Percentiles rank a stretch among this genome's conserved stretches.
These are phyloP conservation scores for Pascua sp. DNA, from an alignment of 1,284 basidiomycete genomes.

Conservation along the genomic window DNA sequence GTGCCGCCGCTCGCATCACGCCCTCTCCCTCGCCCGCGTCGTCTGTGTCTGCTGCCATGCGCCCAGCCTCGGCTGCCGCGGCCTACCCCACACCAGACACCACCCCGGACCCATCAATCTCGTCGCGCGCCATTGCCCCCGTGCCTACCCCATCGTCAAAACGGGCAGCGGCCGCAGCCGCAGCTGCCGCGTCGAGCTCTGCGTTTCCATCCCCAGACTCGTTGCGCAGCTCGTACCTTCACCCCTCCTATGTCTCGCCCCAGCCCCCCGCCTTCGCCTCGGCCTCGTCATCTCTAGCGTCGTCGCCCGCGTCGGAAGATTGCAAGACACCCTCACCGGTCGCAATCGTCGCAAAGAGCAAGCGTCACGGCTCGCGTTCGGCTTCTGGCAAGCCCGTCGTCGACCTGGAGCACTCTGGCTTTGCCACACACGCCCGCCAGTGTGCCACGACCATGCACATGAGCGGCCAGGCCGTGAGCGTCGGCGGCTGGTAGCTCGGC, in stretches of 20 bases:
- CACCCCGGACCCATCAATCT: constrained; percentile 33
- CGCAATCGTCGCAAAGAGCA: constrained; percentile 21
- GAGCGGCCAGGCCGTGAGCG: constrained; percentile 12
- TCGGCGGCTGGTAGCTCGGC: constrained; percentile 15
- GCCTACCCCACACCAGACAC: constrained; percentile 44
- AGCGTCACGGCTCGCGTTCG: constrained; percentile 12
- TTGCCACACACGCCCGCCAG: constrained; percentile 4
- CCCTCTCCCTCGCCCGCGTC: constrained; percentile 12
- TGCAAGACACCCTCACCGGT: constrained; percentile 48
- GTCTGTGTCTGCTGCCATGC: constrained; percentile 4
- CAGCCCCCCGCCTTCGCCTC: constrained; percentile 40
- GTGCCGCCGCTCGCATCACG: constrained; percentile 20
- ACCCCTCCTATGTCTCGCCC: constrained; percentile 24
- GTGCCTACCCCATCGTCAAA: too few species aligned
- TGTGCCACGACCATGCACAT: constrained; percentile 4
- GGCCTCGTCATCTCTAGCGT: constrained; percentile 40
- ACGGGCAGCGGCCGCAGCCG: too few species aligned
- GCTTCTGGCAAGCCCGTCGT: not conserved
- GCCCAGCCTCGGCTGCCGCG: constrained; percentile 1
- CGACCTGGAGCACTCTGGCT: constrained; percentile 13
- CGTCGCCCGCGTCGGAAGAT: constrained; percentile 45
- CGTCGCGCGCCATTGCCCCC: constrained; percentile 18
- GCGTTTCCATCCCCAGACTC: constrained; percentile 25
- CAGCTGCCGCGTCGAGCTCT: too few species aligned
- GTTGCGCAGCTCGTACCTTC: constrained; percentile 17